Base-by-base conservation (phyloP, 2,329 filamentous ascomycete genomes). In the Penicillium thymicola region DNA sequence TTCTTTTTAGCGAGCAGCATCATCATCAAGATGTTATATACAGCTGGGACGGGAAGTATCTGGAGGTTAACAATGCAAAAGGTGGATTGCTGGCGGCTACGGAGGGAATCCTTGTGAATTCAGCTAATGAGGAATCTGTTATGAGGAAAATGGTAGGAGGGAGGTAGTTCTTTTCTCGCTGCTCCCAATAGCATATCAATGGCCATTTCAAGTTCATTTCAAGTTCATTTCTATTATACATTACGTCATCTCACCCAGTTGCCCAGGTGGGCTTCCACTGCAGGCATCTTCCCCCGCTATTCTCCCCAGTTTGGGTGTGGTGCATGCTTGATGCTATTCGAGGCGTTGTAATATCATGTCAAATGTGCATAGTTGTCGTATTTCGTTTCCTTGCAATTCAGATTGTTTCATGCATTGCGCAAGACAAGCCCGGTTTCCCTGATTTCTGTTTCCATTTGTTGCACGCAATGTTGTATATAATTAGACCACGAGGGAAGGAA, bases 21-120 rank as follows among this genome's bases (percentile, higher is more conserved):
- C 70, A 80, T 47, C 74, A 83, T 41, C 82, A 81, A 2, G 77
- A 85, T 34, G 66, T 81, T 27, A 75, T 86, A n/a, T 82, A 81
- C 59, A 74, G 81, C 11, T 72, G 72, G 54, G 70, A 74, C 10
- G 79, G 82, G 0, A 75, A 76, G 51, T 82, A 78, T 63, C 75
- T 71, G 55, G 83, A 86, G 66, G 75, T 85, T 16, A 83, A 86
- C 54, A 78, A 83, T 57, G 65, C 72, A 2, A 50, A 59, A n/a
- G 59, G 54, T 1, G 67, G 66, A 2, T 49, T 67, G 8, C 47
- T 65, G 28, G 49, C 55, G 23, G 40, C 49, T 18, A 52, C 49
- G 5, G n/a, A 32, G n/a, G 42, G 21, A 5, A 30, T 61, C 16
- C 28, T 64, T 28, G 59, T 43, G 14, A 46, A 59, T 41, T 14